Percentiles rank a stretch among this genome's conserved stretches.
phyloP scores from a whole-genome alignment of 495 filamentous ascomycete species.

The Neurospora sp. region DNA sequence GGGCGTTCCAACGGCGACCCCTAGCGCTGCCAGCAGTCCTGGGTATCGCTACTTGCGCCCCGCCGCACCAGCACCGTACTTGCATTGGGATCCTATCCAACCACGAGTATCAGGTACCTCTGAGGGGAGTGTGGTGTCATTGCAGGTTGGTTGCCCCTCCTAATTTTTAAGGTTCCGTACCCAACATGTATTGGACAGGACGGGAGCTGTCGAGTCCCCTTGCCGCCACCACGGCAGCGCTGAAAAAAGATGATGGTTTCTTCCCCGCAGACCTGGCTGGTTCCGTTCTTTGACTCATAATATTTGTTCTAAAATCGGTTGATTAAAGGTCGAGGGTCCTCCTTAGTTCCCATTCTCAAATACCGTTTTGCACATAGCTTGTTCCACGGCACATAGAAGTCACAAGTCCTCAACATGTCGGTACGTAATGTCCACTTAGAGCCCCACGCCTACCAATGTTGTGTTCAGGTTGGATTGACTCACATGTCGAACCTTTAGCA shows the following conservation, averaged over 20 bases:
- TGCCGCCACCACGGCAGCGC: background rate
- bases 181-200: background rate
- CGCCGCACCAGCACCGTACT: background rate
- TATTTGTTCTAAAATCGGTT: background rate
- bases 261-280: background rate
- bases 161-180: background rate
- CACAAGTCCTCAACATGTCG: background rate
- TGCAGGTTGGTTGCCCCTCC: background rate
- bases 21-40: background rate
- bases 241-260: background rate
- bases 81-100: background rate
- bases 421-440: background rate
- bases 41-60: background rate
- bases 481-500: conserved; percentile 9
- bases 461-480: background rate
- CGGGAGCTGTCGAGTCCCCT: background rate
- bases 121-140: background rate
- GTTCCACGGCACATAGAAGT: background rate
- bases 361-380: background rate
- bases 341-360: background rate
- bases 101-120: background rate
- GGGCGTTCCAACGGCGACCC: background rate
- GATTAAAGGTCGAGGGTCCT: background rate
- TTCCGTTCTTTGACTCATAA: background rate
- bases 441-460: background rate